Evolutionary conservation across 495 filamentous ascomycete species (phyloP).

Genomic region (Hyphodiscus hymeniophilus): DNA sequence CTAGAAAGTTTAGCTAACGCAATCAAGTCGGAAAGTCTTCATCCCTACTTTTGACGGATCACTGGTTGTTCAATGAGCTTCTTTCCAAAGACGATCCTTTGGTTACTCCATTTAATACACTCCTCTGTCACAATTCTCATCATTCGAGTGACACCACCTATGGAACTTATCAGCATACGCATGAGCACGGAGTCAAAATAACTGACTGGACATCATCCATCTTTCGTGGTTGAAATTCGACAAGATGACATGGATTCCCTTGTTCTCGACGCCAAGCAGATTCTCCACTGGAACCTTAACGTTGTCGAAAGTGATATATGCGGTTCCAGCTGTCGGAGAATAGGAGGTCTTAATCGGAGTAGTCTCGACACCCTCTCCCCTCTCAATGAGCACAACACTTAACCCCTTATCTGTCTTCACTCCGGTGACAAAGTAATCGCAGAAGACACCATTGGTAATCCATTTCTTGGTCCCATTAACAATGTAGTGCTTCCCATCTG

Average conservation of each 20-base stretch:
- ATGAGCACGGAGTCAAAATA: not conserved
- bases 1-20: conserved; percentile 11
- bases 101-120: conserved; percentile 83
- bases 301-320: conserved; percentile 58
- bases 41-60: conserved; percentile 61
- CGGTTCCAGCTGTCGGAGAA: conserved; percentile 66
- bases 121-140: conserved; percentile 69
- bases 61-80: conserved; percentile 74
- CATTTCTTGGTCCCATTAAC: conserved; percentile 90
- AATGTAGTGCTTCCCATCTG: conserved; percentile 78
- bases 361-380: conserved; percentile 62
- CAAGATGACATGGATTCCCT: conserved; percentile 84
- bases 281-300: conserved; percentile 77
- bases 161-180: not conserved
- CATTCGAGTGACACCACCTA: conserved; percentile 48
- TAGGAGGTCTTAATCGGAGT: conserved; percentile 82
- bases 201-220: conserved; percentile 53
- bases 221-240: conserved; percentile 81
- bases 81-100: conserved; percentile 80
- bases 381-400: conserved; percentile 66
- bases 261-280: conserved; percentile 75
- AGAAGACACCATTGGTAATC: conserved; percentile 85
- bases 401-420: conserved; percentile 75
- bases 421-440: conserved; percentile 72
- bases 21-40: not conserved